These are phyloP conservation scores for Penicillium lagena DNA, from an alignment of 495 filamentous ascomycete species.

Conservation along the genomic window DNA sequence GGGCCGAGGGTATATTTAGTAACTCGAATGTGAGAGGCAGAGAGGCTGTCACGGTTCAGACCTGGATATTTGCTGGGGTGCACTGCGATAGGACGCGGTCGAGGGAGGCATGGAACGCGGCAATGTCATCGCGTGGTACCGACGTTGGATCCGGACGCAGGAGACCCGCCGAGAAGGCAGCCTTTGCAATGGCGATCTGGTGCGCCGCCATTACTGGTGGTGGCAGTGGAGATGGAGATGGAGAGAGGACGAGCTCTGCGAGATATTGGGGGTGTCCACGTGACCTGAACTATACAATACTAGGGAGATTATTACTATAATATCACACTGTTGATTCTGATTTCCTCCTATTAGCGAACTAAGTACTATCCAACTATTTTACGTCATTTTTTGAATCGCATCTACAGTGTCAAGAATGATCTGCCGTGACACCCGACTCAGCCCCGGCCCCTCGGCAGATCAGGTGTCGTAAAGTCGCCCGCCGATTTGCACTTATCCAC, in stretches of 20 bases:
- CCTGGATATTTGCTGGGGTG: slow-evolving; percentile 85
- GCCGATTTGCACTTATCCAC: no score
- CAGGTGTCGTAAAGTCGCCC: no score
- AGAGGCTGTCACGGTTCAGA: slow-evolving; percentile 56
- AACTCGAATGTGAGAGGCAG: slow-evolving; percentile 15
- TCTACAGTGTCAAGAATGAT: no score
- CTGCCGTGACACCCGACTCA: slow-evolving; percentile 2
- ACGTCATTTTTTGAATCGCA: no score
- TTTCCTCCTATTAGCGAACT: no score
- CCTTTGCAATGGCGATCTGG: slow-evolving; percentile 75
- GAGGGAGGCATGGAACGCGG: slow-evolving; percentile 61
- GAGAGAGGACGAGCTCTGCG: no score
- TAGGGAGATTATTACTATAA: no score
- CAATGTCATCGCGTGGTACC: slow-evolving; percentile 65
- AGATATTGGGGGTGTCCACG: no score
- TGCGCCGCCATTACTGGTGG: slow-evolving; percentile 57
- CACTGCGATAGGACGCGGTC: slow-evolving; percentile 65
- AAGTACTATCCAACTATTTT: no score
- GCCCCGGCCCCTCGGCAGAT: not conserved
- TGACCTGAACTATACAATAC: no score
- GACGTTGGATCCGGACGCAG: slow-evolving; percentile 69
- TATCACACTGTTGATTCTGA: no score
- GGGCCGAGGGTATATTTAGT: slow-evolving; percentile 38
- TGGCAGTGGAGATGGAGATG: no score
- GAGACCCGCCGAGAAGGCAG: slow-evolving; percentile 68